Percentiles rank a stretch among this genome's conserved stretches.
Conservation (phyloP, 306 rosid genomes). For the Argentina anserina region DNA sequence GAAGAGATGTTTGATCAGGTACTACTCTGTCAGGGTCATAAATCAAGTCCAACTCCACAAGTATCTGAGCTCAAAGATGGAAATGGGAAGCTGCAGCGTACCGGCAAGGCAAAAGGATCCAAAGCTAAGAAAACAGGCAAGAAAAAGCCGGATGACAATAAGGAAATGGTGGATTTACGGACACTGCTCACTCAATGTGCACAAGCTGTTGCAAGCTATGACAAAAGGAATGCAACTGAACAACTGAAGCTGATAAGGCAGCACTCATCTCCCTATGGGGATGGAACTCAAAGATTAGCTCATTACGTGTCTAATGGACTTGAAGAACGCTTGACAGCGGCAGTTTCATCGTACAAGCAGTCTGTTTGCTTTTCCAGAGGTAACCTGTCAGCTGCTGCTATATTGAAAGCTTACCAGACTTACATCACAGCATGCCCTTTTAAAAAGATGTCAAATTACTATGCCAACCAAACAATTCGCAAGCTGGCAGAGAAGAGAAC, state of each 20-base stretch:
- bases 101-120: not conserved
- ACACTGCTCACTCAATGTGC: slow-evolving; percentile 71
- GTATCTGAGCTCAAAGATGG: not conserved
- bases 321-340: slow-evolving; percentile 55
- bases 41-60: not conserved
- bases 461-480: slow-evolving; percentile 38
- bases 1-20: slow-evolving; percentile 37
- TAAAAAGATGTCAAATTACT: slow-evolving; percentile 47
- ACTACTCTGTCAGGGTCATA: slow-evolving; percentile 26
- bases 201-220: slow-evolving; percentile 59
- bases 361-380: slow-evolving; percentile 10
- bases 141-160: slow-evolving; percentile 18
- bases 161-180: slow-evolving; percentile 50
- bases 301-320: slow-evolving; percentile 66
- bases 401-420: slow-evolving; percentile 58
- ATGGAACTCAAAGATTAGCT: slow-evolving; percentile 65
- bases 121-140: slow-evolving; percentile 13
- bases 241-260: slow-evolving; percentile 55
- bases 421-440: slow-evolving; percentile 51
- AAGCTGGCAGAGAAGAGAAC: slow-evolving; percentile 36
- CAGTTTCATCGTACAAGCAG: slow-evolving; percentile 29
- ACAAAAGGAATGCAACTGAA: slow-evolving; percentile 54
- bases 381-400: slow-evolving; percentile 39
- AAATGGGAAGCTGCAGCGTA: slow-evolving; percentile 2
- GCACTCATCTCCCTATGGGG: slow-evolving; percentile 57